Conservation (phyloP, 768 basidiomycete species). For the Nidularia pulvinata region DNA sequence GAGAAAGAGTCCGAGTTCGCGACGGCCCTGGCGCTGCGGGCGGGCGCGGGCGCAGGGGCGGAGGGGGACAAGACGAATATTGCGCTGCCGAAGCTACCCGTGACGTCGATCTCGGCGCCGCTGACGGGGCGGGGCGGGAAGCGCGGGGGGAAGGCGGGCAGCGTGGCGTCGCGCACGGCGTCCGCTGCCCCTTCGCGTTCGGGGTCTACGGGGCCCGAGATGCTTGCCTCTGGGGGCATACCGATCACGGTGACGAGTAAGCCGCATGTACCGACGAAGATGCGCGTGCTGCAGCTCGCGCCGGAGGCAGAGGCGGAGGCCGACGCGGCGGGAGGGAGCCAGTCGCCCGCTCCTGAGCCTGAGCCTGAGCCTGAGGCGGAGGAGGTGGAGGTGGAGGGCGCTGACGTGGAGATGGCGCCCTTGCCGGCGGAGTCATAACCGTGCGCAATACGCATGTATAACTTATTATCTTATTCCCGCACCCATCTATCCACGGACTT, state of each 20-base stretch:
- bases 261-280: conserved; percentile 59
- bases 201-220: conserved; percentile 50
- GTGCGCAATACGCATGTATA: neutral
- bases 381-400: conserved; percentile 38
- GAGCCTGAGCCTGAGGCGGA: too few relatives aligned
- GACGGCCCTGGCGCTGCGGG: conserved; percentile 20
- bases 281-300: conserved; percentile 59
- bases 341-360: too few relatives aligned
- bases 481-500: neutral
- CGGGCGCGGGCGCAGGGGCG: conserved; percentile 21
- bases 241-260: conserved; percentile 19
- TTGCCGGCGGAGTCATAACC: conserved; percentile 18
- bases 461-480: neutral
- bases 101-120: conserved; percentile 46
- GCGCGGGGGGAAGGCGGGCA: conserved; percentile 39
- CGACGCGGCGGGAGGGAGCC: too few relatives aligned
- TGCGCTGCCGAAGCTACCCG: conserved; percentile 32
- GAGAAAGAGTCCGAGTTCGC: conserved; percentile 76
- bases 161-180: conserved; percentile 37
- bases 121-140: conserved; percentile 32
- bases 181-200: conserved; percentile 59
- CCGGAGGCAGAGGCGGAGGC: conserved; percentile 14
- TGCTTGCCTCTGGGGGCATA: conserved; percentile 15
- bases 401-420: conserved; percentile 43
- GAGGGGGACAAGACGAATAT: conserved; percentile 30